These are phyloP conservation scores for Penstemon davidsonii DNA, from an alignment of 257 asterid genomes.

Conservation along the genomic window DNA sequence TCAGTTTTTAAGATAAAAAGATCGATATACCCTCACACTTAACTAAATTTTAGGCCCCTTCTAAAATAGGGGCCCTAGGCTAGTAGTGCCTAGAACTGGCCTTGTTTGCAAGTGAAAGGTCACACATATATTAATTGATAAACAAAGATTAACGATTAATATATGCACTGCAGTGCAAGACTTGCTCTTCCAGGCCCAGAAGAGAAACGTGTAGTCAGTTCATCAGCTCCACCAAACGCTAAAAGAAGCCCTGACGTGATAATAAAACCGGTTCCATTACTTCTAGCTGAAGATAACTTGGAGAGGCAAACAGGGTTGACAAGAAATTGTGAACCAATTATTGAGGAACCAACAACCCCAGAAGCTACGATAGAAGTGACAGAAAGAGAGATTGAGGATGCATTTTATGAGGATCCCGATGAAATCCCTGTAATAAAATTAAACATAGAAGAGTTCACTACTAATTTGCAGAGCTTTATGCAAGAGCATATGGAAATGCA, in stretches of 20 bases:
- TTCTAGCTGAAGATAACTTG: constrained; percentile 43
- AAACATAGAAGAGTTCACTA: constrained; percentile 61
- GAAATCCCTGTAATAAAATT: constrained; percentile 86
- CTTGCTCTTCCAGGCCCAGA: constrained; percentile 88
- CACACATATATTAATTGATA: not conserved
- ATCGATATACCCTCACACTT: no score
- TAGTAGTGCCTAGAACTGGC: no score
- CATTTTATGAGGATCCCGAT: constrained; percentile 75
- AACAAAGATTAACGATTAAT: constrained; percentile 18
- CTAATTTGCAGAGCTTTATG: constrained; percentile 61
- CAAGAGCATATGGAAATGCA: constrained; percentile 59
- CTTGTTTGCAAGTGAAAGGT: constrained; percentile 12
- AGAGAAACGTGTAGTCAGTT: constrained; percentile 45
- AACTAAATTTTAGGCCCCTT: no score
- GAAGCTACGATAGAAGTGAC: constrained; percentile 52
- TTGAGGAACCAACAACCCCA: constrained; percentile 86
- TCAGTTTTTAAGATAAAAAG: no score
- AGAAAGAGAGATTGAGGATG: constrained; percentile 84
- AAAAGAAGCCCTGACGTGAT: constrained; percentile 30
- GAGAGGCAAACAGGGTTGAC: constrained; percentile 32
- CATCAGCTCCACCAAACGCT: constrained; percentile 35
- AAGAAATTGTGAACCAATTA: constrained; percentile 58
- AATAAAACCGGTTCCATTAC: constrained; percentile 46
- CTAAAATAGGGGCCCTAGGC: no score
- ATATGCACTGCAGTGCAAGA: constrained; percentile 73